Evolutionary conservation across 202 grass and related monocot species (phyloP), one percentile per base, ranked within the genome.

Genomic region (Tripidium arundinaceum): DNA sequence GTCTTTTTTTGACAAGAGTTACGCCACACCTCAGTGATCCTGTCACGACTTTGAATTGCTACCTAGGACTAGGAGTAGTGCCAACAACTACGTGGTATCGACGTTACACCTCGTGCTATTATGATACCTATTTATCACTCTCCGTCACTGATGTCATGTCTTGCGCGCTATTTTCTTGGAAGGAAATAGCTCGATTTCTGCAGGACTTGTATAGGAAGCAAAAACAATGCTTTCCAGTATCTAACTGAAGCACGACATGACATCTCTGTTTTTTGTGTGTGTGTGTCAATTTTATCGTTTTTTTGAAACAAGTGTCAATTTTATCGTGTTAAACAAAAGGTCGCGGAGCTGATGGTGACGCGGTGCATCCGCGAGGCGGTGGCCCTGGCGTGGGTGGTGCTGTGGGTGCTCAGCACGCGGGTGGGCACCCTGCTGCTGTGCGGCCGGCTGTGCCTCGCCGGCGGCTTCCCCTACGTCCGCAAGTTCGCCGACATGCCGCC

Each of bases 341-440:
- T 94, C 6, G 92, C 92, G 22, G 92, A 94, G 79, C 34, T 94
- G 63, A 61, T 91, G 77, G 86, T 84, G 19, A 89, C 82, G 55
- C 87, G 81, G 58, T 74, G 86, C 77, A 74, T 89, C 5, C 46
- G 55, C 29, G 89, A 91, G 79, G 89, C 89, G 68, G 78, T 75
- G 75, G 84, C 50, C 57, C 83, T 91, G 81, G 46, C 71, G 46
- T 81, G 86, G 72, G 67, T 93, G 50, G 76, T 92, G 54, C 86
- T 97, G 50, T 97, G 90, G 88, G 29, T 81, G 59, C 86, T 97
- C 34, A 91, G 83, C 82, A 91, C 93, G 25, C 80, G 90, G 70
- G 46, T 85, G 9, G 90, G 93, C 40, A 93, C 93, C 28, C 80
- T 93, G 45, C 55, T 91, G 34, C 81, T 97, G 24, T 97, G 93